Evolutionary conservation across 179 eudicot genomes (phyloP), one percentile per base, ranked within the genome.

Genomic region (Silene coronaria): DNA sequence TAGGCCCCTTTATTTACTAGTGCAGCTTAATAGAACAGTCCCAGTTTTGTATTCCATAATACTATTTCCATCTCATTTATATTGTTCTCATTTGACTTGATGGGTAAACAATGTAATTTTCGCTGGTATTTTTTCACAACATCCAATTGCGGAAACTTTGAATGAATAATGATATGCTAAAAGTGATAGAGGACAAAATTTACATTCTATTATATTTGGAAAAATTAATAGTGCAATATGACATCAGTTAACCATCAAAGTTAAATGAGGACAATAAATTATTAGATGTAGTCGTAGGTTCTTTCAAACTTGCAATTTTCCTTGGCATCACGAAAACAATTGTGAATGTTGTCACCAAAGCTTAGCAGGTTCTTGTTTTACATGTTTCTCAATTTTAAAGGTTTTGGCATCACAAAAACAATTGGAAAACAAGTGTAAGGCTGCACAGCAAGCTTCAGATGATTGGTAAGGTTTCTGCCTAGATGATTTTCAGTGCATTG

Each of bases 361-460:
- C 76, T 38, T 13, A 42, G 23, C 51, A 27, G n/a, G 51, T 32
- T 82, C 6, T 28, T 70, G 51, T 32, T 36, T 72, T 14, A 22
- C 48, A 46, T 23, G 10, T 76, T 70, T 64, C 16, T 34, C 32
- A 63, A 81, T 36, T 84, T 22, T 85, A 74, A 87, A 95, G 99
- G 97, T 93, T 76, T 82, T 95, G 86, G 99, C 99, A 75, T 95
- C 97, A 73, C 99, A 93, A 82, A 95, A 88, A 85, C 99, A 91
- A 84, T 79, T 95, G 87, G 91, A 93, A 75, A 95, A 91, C 82
- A 95, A 84, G 81, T 91, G 82, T 77, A 91, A 90, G 86, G 90
- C 97, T 61, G 88, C 97, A 14, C 85, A 95, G 66, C 90, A 88
- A 82, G 90, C 97, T 86, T 92, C 99, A 76, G 99, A 86, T 59